Evolutionary conservation across 148 eudicot species (phyloP).

Genomic region (Suaeda aralocaspica): DNA sequence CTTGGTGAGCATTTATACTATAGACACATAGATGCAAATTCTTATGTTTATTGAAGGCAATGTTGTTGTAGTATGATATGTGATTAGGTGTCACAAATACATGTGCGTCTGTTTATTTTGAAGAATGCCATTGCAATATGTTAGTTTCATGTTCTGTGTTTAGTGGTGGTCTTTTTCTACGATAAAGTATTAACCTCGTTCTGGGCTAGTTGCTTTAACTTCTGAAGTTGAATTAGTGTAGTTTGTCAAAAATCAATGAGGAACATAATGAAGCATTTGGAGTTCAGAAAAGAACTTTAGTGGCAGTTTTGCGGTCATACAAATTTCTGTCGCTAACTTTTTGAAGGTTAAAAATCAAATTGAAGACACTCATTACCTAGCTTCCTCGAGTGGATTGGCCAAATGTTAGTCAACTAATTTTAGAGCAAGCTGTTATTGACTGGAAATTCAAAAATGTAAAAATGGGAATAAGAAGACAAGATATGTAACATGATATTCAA

Average conservation of each 20-base stretch:
- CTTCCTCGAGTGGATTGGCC: background rate
- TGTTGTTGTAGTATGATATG: too few relatives aligned
- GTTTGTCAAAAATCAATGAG: background rate
- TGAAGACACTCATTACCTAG: background rate
- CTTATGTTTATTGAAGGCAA: too few relatives aligned
- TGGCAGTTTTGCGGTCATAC: background rate
- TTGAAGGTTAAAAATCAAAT: background rate
- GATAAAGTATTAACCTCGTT: too few relatives aligned
- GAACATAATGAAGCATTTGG: background rate
- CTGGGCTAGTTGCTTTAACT: background rate
- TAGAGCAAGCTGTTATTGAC: background rate
- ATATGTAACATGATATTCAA: too few relatives aligned
- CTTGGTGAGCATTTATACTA: slow-evolving; percentile 42
- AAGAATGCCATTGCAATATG: background rate
- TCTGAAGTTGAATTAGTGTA: background rate
- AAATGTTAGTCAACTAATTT: background rate
- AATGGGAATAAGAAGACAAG: too few relatives aligned
- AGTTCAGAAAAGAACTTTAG: background rate
- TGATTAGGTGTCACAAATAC: too few relatives aligned
- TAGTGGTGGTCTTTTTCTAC: background rate
- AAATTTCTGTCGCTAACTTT: background rate
- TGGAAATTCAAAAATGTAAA: too few relatives aligned
- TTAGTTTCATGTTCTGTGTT: background rate
- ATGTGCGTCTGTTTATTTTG: background rate
- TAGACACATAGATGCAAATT: too few relatives aligned